Evolutionary conservation across 768 basidiomycete genomes (phyloP), one percentile per base, ranked within the genome.

Genomic region (Exsudoporus frostii): DNA sequence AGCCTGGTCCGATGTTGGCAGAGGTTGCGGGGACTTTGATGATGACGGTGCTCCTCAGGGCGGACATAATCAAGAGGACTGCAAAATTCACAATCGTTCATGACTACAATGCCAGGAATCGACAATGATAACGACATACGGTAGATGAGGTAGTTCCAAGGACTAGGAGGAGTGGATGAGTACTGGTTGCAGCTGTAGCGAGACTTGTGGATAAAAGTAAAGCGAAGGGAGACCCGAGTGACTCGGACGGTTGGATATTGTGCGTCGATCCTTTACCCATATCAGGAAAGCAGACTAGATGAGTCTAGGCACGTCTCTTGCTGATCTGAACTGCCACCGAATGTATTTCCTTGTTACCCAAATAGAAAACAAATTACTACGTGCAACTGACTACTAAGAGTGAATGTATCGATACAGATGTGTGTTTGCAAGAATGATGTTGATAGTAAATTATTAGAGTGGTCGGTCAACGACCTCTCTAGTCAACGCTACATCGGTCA

Each of bases 1-100:
- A 99, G 24, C 96, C 96, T 37, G 96, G 96, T 3, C 96, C 96
- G 65, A 99, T 94, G 76, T 99, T 99, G 59, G 96, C 96, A 57
- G 95, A 94, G 2, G 96, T 98, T n/a, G 93, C 93, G 10, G 96
- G 96, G 48, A 98, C 88, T 57, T 79, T 82, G 71, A 99, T 92
- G 34, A 75, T 78, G 72, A 93, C 81, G 11, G 62, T 45, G n/a
- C 38, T 50, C 46, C 60, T 58, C 55, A 48, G 24, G 38, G 42
- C 39, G 25, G 62, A 42, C 70, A 71, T 70, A 55, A 40, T 53
- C 38, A 45, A 32, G 32, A n/a, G 29, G 22, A 40, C 54, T 65
- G 51, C 19, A 34, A 47, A 25, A n/a, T 32, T 45, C 20, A 15
- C 14, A 11, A 0, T 19, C 5, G 17, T 45, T n/a, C 32, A 19